A percentile compares a stretch with the other conserved stretches of the same genome.
Conservation (phyloP, 202 grass and related monocot species). For the Hordeum pubiflorum region DNA sequence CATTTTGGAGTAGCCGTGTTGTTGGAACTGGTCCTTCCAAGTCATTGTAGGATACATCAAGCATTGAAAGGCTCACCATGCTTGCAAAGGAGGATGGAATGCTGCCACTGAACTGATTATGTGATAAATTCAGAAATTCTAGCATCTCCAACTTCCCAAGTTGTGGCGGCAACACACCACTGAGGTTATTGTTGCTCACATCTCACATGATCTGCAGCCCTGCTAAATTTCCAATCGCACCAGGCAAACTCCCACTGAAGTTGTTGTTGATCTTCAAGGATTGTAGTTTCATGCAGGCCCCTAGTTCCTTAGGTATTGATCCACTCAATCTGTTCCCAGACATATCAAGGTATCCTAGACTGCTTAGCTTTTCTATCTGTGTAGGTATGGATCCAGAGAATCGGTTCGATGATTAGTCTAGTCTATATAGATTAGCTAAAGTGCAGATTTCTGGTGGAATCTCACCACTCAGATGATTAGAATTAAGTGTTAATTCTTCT, state of each 20-base stretch:
- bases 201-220: neutral
- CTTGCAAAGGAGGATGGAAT: slow-evolving; percentile 7
- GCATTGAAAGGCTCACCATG: neutral
- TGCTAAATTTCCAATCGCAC: slow-evolving; percentile 13
- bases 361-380: no score
- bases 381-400: no score
- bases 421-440: no score
- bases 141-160: slow-evolving; percentile 9
- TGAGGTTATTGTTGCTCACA: neutral
- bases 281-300: no score
- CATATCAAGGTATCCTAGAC: no score
- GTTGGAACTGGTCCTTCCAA: neutral
- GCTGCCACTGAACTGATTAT: slow-evolving; percentile 17
- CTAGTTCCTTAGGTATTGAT: no score
- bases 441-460: neutral
- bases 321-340: no score
- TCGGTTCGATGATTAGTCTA: no score
- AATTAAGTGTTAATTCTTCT: neutral
- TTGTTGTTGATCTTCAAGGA: neutral
- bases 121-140: slow-evolving; percentile 26
- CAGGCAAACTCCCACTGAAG: slow-evolving; percentile 24
- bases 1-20: neutral
- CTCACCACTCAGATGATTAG: slow-evolving; percentile 11
- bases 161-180: neutral
- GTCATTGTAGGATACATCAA: neutral